Evolutionary conservation across 2,329 filamentous ascomycete genomes (phyloP).

Genomic region (Cladosporium sphaerospermum): DNA sequence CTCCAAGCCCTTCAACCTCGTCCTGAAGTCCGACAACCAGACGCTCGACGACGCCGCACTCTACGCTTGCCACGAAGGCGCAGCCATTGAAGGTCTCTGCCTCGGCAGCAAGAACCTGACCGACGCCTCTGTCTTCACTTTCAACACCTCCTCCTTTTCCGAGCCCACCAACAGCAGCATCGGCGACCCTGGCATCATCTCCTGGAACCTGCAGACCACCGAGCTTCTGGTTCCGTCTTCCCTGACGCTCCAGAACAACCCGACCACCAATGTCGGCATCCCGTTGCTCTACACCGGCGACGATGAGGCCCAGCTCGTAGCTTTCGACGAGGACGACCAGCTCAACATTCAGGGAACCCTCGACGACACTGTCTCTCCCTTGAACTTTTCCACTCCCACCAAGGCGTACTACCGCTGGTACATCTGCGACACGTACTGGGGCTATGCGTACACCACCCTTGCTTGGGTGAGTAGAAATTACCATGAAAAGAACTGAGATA

Average conservation of each 20-base stretch:
- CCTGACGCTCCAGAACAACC: constrained; percentile 20
- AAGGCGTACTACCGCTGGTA: constrained; percentile 39
- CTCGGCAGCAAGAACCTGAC: constrained; percentile 17
- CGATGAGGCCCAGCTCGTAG: constrained; percentile 23
- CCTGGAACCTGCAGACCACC: constrained; percentile 27
- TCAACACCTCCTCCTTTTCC: constrained; percentile 19
- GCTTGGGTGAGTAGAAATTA: constrained; percentile 29
- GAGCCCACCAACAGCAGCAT: constrained; percentile 20
- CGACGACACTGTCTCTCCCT: constrained; percentile 35
- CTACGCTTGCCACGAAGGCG: constrained; percentile 42
- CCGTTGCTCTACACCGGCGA: constrained; percentile 35
- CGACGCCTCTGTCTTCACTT: constrained; percentile 14
- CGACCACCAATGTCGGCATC: constrained; percentile 37
- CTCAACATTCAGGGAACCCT: constrained; percentile 37
- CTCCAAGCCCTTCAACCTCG: constrained; percentile 40
- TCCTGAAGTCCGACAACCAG: constrained; percentile 34
- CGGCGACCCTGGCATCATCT: constrained; percentile 29
- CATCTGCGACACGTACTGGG: constrained; percentile 36
- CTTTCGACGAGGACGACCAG: constrained; percentile 35
- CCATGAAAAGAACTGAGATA: neutral
- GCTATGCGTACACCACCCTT: constrained; percentile 40
- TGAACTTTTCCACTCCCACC: constrained; percentile 16
- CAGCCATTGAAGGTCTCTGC: constrained; percentile 44
- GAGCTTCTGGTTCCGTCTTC: constrained; percentile 20
- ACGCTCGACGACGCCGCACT: constrained; percentile 35